Base-by-base conservation (phyloP, 768 basidiomycete genomes). In the Sutorius australiensis region DNA sequence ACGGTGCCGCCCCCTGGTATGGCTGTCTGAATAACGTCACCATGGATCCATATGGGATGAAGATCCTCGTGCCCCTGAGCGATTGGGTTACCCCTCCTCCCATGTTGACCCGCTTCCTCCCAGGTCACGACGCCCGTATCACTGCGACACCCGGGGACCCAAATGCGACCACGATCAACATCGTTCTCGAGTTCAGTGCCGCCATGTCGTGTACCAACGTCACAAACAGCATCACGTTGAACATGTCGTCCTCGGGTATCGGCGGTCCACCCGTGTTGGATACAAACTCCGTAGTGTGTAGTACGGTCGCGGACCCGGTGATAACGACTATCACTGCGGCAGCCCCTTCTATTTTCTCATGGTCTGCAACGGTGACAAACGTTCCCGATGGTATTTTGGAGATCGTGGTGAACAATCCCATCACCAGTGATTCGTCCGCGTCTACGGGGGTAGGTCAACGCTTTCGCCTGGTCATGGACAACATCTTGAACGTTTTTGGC, bases 81-180 rank as follows among this genome's bases (percentile, higher is more conserved):
- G 75, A 86, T 57, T 97, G 92, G 91, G 72, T 82, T 6, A 59
- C 81, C 6, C 84, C 88, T 48, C 80, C 75, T 6, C 89, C 93
- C 14, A 80, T 82, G 50, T 67, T 97, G 51, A 91, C 90, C 16
- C 81, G 80, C 49, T 95, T 95, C 70, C 65, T 70, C 3, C 94
- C 94, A 0, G 93, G 94, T 1, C 94, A 97, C 67, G 94, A 97
- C 61, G 77, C 83, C 39, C 87, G 94, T 39, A 72, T 92, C 36
- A 67, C 69, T 16, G 78, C 77, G 17, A 48, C 36, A 1, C 8
- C 60, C 9, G 65, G 61, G 1, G 66, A 77, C 24, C 72, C 80
- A 50, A 82, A 81, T 27, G 80, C 79, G 1, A 82, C 80, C 8
- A 72, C 69, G 2, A 67, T 91, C 48, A 72, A 86, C 56, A 81